Evolutionary conservation across 345 rosid species (phyloP).

Genomic region (Raphanus raphanistrum): DNA sequence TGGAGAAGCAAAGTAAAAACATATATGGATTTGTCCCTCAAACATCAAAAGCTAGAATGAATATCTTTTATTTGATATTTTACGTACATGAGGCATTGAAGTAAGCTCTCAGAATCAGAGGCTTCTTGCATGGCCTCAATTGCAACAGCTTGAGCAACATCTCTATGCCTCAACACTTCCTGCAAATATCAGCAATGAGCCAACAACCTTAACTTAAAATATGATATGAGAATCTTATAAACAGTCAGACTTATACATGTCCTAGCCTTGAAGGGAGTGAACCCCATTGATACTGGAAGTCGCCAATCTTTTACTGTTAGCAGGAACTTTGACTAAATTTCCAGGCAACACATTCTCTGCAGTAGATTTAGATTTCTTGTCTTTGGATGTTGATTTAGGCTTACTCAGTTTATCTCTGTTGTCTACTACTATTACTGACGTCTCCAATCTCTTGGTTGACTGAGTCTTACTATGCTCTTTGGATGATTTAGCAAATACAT

Average conservation of each 20-base stretch:
- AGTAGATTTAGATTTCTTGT: conserved; percentile 49
- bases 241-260: too few relatives aligned
- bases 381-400: conserved; percentile 43
- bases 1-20: conserved; percentile 1
- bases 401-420: conserved; percentile 55
- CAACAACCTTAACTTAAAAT: too few relatives aligned
- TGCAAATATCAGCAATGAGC: conserved; percentile 31
- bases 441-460: conserved; percentile 47
- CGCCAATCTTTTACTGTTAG: conserved; percentile 62
- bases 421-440: conserved; percentile 50
- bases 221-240: too few relatives aligned
- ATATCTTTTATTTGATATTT: neutral
- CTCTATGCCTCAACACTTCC: conserved; percentile 88
- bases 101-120: conserved; percentile 83
- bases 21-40: too few relatives aligned
- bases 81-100: conserved; percentile 79
- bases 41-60: neutral
- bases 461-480: conserved; percentile 60
- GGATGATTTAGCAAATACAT: conserved; percentile 45
- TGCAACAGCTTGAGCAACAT: conserved; percentile 82
- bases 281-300: too few relatives aligned
- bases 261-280: conserved; percentile 86
- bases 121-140: conserved; percentile 94
- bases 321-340: conserved; percentile 69
- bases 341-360: conserved; percentile 67